phyloP scores from a whole-genome alignment of 106 monocot genomes.

The Dendrobium chrysotoxum region DNA sequence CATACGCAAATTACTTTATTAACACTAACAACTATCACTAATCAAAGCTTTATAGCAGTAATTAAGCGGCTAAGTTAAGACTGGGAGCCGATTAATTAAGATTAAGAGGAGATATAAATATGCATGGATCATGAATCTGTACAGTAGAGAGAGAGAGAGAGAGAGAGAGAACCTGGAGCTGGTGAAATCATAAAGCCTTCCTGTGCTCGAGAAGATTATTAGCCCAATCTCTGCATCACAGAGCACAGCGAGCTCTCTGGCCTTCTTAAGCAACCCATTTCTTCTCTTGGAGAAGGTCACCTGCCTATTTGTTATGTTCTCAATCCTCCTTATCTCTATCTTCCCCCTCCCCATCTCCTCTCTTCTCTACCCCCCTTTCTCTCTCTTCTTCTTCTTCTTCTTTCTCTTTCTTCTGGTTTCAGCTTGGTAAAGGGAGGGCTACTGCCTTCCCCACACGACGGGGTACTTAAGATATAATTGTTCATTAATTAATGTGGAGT shows the following conservation, averaged over 20 bases:
- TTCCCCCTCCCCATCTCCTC: constrained; percentile 6
- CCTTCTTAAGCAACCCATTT: constrained; percentile 3
- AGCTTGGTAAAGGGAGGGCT: too few relatives aligned
- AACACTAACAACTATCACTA: too few relatives aligned
- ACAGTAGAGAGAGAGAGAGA: too few relatives aligned
- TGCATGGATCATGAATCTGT: too few relatives aligned
- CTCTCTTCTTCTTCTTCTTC: background rate
- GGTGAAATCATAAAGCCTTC: background rate
- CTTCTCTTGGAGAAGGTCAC: constrained; percentile 7
- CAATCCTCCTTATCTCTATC: constrained; percentile 3
- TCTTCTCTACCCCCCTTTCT: background rate
- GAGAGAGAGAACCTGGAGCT: constrained; percentile 1
- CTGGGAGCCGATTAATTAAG: too few relatives aligned
- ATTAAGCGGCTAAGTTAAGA: too few relatives aligned
- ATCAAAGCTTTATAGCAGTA: too few relatives aligned
- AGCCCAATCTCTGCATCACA: constrained; percentile 5
- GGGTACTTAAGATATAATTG: too few relatives aligned
- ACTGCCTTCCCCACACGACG: too few relatives aligned
- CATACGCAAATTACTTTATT: too few relatives aligned
- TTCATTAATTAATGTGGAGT: too few relatives aligned
- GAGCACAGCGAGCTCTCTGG: background rate
- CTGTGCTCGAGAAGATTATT: background rate
- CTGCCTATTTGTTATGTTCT: constrained; percentile 2
- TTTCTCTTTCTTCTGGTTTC: background rate
- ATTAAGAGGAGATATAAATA: too few relatives aligned